Base-by-base conservation (phyloP, 148 eudicot species). In the Rhododendron simsii region DNA sequence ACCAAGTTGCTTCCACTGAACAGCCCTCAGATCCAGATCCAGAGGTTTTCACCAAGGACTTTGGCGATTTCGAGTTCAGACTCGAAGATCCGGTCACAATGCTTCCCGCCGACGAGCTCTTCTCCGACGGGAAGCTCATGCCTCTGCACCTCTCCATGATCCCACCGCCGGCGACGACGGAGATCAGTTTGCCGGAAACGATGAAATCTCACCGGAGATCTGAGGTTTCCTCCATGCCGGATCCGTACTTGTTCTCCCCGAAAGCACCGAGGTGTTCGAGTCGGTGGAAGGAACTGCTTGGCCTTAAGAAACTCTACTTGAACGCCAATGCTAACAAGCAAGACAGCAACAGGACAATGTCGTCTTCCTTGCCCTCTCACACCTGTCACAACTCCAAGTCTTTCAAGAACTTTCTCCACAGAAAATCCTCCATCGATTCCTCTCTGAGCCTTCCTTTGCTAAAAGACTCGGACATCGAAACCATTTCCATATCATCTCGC, bases 21-120 rank as follows among this genome's bases (percentile, higher is more conserved):
- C 18, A 61, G 18, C 21, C 76, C 5, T 65, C 93, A 87, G 93
- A 92, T 90, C 91, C 76, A 41, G 91, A 90, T 14, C 91, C 71
- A 35, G 91, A 90, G 8, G 86, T 77, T 51, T 55, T 87, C 33
- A 3, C 73, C 77, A 59, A 6, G 1, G 90, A 87, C 5, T 21
- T 76, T 14, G 94, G 87, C 1, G 98, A 93, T 81, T 96, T 95
- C 79, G 98, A 96, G 95, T 96, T 96, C 85, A 88, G 89, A 0
- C 92, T 94, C 6, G 90, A 92, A 57, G 94, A 91, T 89, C 90
- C 94, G 33, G 92, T 90, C 45, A 87, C 74, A 0, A 91, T 96
- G 92, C 93, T 96, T 10, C 96, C 99, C 12, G 99, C 99, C 15
- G 99, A 96, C 78, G 93, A 95, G 89, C 94, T 96, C 8, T 96